These are phyloP conservation scores for Umbelopsis ramanniana DNA, from an alignment of 192 early-diverging fungal species.

Conservation along the genomic window DNA sequence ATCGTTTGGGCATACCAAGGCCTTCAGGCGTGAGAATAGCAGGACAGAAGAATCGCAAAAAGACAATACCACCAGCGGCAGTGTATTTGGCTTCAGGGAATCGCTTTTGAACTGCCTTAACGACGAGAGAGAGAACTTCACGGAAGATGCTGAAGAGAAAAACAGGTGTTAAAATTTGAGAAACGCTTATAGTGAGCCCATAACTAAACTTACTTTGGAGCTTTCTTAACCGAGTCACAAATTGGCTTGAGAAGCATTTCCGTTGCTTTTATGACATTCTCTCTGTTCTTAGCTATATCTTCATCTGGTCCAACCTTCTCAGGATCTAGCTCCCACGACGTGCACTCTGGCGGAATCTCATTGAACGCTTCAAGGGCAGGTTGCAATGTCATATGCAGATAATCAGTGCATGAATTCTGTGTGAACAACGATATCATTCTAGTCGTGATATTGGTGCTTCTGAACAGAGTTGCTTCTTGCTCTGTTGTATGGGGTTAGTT, in stretches of 20 bases:
- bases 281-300: conserved; percentile 67
- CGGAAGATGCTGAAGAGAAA: conserved; percentile 58
- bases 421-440: conserved; percentile 80
- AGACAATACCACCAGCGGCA: conserved; percentile 93
- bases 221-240: conserved; percentile 61
- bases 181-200: no score
- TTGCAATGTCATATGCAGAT: conserved; percentile 78
- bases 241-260: conserved; percentile 82
- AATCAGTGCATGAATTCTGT: conserved; percentile 76
- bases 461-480: conserved; percentile 77
- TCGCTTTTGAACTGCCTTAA: conserved; percentile 69
- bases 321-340: conserved; percentile 89
- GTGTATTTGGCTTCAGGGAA: conserved; percentile 85
- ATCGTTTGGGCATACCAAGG: conserved; percentile 64
- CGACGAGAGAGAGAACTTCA: conserved; percentile 78
- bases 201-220: conserved; percentile 56
- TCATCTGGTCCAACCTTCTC: conserved; percentile 68
- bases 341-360: conserved; percentile 37
- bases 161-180: no score
- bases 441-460: conserved; percentile 90
- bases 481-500: conserved; percentile 20
- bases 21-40: conserved; percentile 90
- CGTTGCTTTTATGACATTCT: conserved; percentile 76
- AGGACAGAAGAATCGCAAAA: conserved; percentile 93
- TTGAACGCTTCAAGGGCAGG: conserved; percentile 68